phyloP scores from a whole-genome alignment of 768 basidiomycete species.

The Roridomyces roridus region DNA sequence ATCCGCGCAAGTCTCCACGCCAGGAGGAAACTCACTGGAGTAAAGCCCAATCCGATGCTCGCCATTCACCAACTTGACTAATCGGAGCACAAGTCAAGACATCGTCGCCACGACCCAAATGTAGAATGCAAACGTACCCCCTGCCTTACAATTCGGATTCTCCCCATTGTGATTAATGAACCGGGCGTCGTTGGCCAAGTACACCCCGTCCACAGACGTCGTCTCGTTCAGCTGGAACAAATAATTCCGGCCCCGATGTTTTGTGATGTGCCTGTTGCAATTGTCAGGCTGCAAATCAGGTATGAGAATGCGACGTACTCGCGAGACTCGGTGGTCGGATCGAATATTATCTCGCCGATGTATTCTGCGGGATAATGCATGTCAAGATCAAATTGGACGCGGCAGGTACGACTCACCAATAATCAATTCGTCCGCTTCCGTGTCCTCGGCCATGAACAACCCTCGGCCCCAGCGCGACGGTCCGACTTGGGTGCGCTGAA shows the following conservation, averaged over 20 bases:
- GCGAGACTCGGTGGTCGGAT: conserved; percentile 54
- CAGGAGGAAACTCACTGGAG: conserved; percentile 48
- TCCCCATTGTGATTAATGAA: conserved; percentile 67
- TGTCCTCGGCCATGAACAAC: conserved; percentile 54
- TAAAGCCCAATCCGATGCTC: conserved; percentile 72
- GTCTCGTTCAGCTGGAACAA: conserved; percentile 59
- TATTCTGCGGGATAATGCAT: conserved; percentile 55
- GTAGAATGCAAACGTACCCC: conserved; percentile 46
- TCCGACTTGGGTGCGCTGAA: conserved; percentile 49
- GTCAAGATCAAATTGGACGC: not conserved
- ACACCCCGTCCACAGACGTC: conserved; percentile 58
- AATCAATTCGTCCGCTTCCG: conserved; percentile 52
- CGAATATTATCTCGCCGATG: conserved; percentile 63
- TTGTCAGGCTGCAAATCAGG: not conserved
- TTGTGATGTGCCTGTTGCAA: conserved; percentile 44
- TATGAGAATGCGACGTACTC: conserved; percentile 43
- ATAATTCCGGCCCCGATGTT: conserved; percentile 63
- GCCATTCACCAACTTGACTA: conserved; percentile 69
- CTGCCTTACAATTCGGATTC: conserved; percentile 51
- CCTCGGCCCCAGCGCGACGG: conserved; percentile 60
- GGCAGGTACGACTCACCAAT: conserved; percentile 39
- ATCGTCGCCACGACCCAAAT: not conserved
- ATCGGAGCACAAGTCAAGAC: not conserved
- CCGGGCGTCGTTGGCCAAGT: conserved; percentile 66
- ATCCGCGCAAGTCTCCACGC: not conserved